These are phyloP conservation scores for Triticum dicoccoides DNA, from an alignment of 176 grass and related monocot species.

Conservation along the genomic window DNA sequence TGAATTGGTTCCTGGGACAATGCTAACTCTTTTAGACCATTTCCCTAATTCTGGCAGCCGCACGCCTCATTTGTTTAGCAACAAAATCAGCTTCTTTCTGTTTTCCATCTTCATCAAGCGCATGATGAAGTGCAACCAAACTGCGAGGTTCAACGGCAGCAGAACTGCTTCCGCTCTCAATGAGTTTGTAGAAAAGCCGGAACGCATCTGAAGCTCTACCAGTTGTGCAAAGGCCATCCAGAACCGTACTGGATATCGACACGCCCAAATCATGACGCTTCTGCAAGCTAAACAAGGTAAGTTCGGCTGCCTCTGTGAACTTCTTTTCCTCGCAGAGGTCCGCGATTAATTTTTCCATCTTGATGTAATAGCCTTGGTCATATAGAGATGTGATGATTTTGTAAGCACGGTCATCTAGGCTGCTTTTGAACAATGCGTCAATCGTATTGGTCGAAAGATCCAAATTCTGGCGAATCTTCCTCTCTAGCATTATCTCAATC, in stretches of 20 bases:
- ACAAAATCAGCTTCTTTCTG: constrained; percentile 65
- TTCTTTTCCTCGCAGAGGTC: constrained; percentile 53
- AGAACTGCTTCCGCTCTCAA: constrained; percentile 43
- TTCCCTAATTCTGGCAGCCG: constrained; percentile 33
- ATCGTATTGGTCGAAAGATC: constrained; percentile 65
- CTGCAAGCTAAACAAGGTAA: constrained; percentile 67
- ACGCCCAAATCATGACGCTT: constrained; percentile 39
- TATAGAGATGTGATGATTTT: constrained; percentile 49
- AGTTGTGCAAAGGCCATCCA: constrained; percentile 65
- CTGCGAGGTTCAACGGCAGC: constrained; percentile 43
- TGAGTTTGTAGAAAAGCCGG: constrained; percentile 58
- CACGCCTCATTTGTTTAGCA: constrained; percentile 63
- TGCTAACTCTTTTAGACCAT: not conserved
- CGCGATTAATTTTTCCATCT: constrained; percentile 64
- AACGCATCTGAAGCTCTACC: constrained; percentile 66
- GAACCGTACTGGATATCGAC: constrained; percentile 31
- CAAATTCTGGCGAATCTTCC: constrained; percentile 67
- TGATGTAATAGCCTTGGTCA: constrained; percentile 70
- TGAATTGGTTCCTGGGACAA: not conserved
- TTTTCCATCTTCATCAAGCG: constrained; percentile 55
- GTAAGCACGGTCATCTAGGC: constrained; percentile 48
- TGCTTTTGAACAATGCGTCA: constrained; percentile 46
- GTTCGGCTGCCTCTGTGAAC: constrained; percentile 62
- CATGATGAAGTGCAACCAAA: constrained; percentile 56
- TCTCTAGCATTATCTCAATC: constrained; percentile 69